phyloP scores from a whole-genome alignment of 139 green algal genomes.

The Coccomyxa sp. region DNA sequence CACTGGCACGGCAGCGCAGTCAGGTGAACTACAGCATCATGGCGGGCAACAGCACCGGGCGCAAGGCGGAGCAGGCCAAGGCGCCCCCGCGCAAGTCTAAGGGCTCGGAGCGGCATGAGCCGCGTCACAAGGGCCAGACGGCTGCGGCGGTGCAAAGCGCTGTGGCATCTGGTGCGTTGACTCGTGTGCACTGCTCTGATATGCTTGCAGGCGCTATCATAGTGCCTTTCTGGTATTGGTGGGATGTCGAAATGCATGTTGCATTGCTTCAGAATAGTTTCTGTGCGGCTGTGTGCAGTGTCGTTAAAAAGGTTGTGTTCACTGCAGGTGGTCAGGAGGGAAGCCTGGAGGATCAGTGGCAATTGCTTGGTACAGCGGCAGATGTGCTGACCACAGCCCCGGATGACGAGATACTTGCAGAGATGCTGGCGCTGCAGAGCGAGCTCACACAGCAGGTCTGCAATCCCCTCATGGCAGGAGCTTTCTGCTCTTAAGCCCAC shows the following conservation, averaged over 20 bases:
- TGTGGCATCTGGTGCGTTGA: conserved; percentile 23
- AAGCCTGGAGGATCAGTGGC: conserved; percentile 51
- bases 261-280: no score
- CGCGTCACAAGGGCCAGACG: conserved; percentile 19
- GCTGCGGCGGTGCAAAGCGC: conserved; percentile 21
- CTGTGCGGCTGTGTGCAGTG: not conserved
- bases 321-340: conserved; percentile 26
- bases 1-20: not conserved
- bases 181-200: not conserved
- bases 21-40: conserved; percentile 44
- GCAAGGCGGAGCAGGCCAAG: not conserved
- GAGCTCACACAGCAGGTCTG: conserved; percentile 63
- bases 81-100: not conserved
- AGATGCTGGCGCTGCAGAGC: conserved; percentile 64
- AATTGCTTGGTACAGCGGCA: conserved; percentile 22
- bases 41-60: conserved; percentile 28
- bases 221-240: not conserved
- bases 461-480: not conserved
- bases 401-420: conserved; percentile 76
- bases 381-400: conserved; percentile 64
- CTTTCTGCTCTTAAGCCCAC: no score
- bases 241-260: not conserved
- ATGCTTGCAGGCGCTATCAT: not conserved
- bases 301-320: not conserved
- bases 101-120: not conserved